These are phyloP conservation scores for Trametes sanguinea DNA, from an alignment of 768 basidiomycete species.

Conservation along the genomic window DNA sequence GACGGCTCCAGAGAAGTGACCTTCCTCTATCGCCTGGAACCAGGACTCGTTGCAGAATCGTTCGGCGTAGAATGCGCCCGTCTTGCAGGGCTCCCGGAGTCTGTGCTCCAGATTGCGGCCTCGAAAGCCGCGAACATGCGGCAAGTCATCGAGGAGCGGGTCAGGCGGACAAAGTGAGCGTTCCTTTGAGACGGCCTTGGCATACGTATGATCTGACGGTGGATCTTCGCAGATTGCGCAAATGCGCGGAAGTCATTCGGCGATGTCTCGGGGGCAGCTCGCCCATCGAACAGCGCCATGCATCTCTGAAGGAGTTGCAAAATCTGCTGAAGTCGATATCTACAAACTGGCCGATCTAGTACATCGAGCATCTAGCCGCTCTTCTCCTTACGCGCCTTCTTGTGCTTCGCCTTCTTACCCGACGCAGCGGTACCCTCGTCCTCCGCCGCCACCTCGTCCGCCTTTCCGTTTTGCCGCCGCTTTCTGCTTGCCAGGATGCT, in stretches of 20 bases:
- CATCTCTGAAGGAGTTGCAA: conserved; percentile 9
- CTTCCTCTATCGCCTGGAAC: conserved; percentile 78
- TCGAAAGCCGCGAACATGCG: conserved; percentile 56
- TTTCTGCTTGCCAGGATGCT: conserved; percentile 29
- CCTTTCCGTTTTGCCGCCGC: conserved; percentile 34
- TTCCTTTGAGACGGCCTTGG: neutral
- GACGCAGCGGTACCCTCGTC: conserved; percentile 16
- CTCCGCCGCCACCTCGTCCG: conserved; percentile 20
- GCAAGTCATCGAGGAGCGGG: conserved; percentile 49
- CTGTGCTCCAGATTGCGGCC: conserved; percentile 63
- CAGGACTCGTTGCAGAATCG: conserved; percentile 77
- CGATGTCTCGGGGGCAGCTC: conserved; percentile 12
- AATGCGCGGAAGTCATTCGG: conserved; percentile 31
- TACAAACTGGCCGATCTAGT: conserved; percentile 7
- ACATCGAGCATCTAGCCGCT: conserved; percentile 13
- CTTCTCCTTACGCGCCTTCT: conserved; percentile 44
- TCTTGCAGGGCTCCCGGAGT: conserved; percentile 79
- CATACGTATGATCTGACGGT: neutral
- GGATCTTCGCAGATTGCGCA: conserved; percentile 29
- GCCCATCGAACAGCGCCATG: neutral
- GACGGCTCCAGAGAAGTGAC: conserved; percentile 80
- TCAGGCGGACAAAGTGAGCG: conserved; percentile 50
- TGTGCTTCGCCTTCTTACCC: conserved; percentile 44
- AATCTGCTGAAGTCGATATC: conserved; percentile 14
- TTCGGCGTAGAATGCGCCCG: conserved; percentile 94